Percentiles rank a stretch among this genome's conserved stretches.
Evolutionary conservation across 805 yeast species (phyloP).

Genomic region (Saccharomycopsis schoenii): DNA sequence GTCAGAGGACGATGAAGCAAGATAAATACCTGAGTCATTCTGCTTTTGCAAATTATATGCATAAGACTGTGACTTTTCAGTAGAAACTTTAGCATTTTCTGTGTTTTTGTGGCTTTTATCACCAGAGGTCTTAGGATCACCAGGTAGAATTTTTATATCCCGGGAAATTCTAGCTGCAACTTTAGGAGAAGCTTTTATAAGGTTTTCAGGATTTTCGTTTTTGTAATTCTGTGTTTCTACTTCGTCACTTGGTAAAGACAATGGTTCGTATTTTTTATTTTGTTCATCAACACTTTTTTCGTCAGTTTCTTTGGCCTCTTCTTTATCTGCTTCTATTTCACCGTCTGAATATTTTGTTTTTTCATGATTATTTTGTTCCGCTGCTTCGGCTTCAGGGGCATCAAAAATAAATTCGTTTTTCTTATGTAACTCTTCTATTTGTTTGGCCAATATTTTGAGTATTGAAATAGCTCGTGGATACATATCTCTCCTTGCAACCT

Average conservation of each 20-base stretch:
- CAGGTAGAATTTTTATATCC: background rate
- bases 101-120: background rate
- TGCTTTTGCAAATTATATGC: background rate
- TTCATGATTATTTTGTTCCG: background rate
- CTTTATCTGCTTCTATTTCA: background rate
- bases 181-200: background rate
- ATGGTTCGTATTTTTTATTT: background rate
- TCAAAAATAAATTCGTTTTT: constrained; percentile 14
- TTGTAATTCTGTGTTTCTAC: background rate
- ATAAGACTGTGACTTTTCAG: background rate
- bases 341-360: background rate
- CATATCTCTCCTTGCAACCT: constrained; percentile 41
- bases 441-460: constrained; percentile 10
- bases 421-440: constrained; percentile 15
- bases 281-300: background rate
- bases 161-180: background rate
- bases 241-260: background rate
- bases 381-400: too few species aligned
- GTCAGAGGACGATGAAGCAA: background rate
- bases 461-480: constrained; percentile 26
- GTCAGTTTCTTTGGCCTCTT: background rate
- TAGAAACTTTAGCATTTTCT: background rate
- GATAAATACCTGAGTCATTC: background rate
- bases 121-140: background rate
- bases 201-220: background rate